A percentile compares a stretch with the other conserved stretches of the same genome.
These are phyloP conservation scores for Ilyonectria robusta DNA, from an alignment of 2,329 filamentous ascomycete species.

Conservation along the genomic window DNA sequence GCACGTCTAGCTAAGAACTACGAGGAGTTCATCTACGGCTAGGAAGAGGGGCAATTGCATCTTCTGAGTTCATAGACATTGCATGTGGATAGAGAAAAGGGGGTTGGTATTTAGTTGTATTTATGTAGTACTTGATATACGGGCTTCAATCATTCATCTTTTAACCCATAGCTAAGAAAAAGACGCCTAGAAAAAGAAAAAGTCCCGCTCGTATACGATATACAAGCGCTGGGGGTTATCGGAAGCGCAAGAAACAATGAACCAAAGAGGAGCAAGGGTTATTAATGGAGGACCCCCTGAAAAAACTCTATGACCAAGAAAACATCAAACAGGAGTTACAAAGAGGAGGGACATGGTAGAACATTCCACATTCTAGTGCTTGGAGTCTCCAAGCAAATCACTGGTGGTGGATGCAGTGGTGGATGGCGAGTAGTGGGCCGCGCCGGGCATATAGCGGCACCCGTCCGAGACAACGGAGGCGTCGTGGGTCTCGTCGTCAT, in stretches of 20 bases:
- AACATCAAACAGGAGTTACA: constrained; percentile 18
- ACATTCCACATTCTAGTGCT: constrained; percentile 32
- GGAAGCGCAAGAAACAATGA: neutral
- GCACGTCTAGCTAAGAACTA: constrained; percentile 80
- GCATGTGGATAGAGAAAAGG: constrained; percentile 8
- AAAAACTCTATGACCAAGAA: constrained; percentile 31
- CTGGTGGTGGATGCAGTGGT: constrained; percentile 38
- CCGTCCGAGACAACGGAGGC: constrained; percentile 60
- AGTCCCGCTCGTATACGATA: constrained; percentile 27
- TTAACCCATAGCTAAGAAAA: constrained; percentile 30
- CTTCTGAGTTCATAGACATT: neutral
- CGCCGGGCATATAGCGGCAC: constrained; percentile 56
- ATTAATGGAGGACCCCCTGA: constrained; percentile 28
- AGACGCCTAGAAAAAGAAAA: constrained; percentile 29
- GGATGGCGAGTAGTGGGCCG: constrained; percentile 44
- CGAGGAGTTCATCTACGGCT: constrained; percentile 80
- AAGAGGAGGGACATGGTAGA: constrained; percentile 19
- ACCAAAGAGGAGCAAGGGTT: constrained; percentile 11
- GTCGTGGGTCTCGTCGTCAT: constrained; percentile 52
- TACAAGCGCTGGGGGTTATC: constrained; percentile 1
- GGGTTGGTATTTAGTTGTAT: constrained; percentile 34
- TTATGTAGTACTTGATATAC: constrained; percentile 32
- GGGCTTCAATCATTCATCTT: constrained; percentile 25
- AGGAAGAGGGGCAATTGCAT: constrained; percentile 8
- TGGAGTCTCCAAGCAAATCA: constrained; percentile 44